A percentile compares a stretch with the other conserved stretches of the same genome.
Conservation (phyloP, 2,329 filamentous ascomycete genomes). For the Sporothrix humicola region DNA sequence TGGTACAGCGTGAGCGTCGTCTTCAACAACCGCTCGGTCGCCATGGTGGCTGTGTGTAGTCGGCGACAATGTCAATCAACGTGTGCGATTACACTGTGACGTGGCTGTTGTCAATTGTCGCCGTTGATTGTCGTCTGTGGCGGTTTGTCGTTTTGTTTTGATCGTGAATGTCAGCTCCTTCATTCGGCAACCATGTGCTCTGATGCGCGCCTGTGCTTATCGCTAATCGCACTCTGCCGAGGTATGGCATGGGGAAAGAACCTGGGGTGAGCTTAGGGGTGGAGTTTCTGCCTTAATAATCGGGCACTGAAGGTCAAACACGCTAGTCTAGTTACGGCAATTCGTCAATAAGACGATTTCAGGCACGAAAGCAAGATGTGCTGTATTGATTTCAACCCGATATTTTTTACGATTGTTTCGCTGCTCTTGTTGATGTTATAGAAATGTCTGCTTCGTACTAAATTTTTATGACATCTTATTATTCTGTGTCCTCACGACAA, state of each 20-base stretch:
- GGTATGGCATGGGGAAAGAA: slow-evolving; percentile 19
- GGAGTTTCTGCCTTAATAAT: background rate
- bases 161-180: slow-evolving; percentile 10
- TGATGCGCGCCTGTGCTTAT: background rate
- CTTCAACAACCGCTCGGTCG: slow-evolving; percentile 69
- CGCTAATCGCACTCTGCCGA: slow-evolving; percentile 29
- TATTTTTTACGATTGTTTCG: too few species aligned
- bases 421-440: too few species aligned
- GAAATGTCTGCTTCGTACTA: too few species aligned
- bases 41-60: slow-evolving; percentile 55
- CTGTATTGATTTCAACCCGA: too few species aligned
- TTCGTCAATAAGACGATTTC: slow-evolving; percentile 5
- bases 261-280: slow-evolving; percentile 2
- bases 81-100: background rate
- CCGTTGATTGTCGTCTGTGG: background rate
- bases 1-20: slow-evolving; percentile 67
- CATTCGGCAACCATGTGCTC: background rate
- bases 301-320: background rate
- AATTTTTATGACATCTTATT: too few species aligned
- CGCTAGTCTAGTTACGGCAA: background rate
- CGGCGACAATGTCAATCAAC: background rate
- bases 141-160: too few species aligned
- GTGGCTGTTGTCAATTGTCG: background rate
- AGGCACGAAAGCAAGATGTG: background rate
- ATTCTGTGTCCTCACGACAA: too few species aligned